These are phyloP conservation scores for Brassica cretica DNA, from an alignment of 345 rosid genomes.

Conservation along the genomic window DNA sequence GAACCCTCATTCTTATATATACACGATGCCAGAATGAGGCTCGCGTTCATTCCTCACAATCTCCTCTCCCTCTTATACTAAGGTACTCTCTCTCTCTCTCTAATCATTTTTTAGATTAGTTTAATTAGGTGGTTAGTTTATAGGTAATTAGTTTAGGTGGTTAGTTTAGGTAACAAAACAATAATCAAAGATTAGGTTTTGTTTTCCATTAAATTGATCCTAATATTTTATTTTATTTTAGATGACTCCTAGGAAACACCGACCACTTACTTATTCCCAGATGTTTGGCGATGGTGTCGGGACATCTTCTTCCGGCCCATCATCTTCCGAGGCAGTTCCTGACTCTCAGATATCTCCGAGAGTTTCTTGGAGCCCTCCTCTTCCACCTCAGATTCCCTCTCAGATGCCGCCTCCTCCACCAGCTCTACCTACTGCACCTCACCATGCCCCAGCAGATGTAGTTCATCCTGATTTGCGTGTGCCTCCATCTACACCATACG, in stretches of 20 bases:
- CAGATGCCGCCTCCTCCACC: too few species aligned
- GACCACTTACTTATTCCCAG: background rate
- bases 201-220: too few species aligned
- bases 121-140: too few species aligned
- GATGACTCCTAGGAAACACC: background rate
- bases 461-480: too few species aligned
- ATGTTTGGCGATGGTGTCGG: background rate
- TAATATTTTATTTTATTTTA: too few species aligned
- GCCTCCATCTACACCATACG: too few species aligned
- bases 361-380: background rate
- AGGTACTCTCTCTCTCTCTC: background rate
- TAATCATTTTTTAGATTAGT: background rate
- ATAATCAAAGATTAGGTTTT: too few species aligned
- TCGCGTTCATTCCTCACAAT: background rate
- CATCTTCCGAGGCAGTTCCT: too few species aligned
- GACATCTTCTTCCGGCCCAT: background rate
- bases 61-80: background rate
- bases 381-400: background rate
- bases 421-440: too few species aligned
- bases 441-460: too few species aligned
- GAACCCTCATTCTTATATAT: background rate
- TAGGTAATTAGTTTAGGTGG: too few species aligned
- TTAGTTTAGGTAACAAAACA: too few species aligned
- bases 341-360: background rate
- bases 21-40: background rate